phyloP scores from a whole-genome alignment of 2,329 filamentous ascomycete species.

The Cytospora paraplurivora region DNA sequence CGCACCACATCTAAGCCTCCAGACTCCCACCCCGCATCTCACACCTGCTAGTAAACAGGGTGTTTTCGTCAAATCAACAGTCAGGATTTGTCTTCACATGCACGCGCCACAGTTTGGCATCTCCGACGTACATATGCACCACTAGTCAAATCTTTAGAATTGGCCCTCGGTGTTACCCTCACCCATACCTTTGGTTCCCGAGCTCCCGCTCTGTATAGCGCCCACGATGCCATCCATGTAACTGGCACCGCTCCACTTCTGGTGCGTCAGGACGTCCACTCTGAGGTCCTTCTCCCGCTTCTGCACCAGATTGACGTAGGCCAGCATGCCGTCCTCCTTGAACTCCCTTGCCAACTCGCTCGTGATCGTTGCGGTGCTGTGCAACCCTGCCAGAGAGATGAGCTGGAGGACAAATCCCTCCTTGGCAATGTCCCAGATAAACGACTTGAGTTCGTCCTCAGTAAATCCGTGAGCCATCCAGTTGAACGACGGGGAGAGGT shows the following conservation, averaged over 20 bases:
- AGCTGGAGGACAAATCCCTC: conserved; percentile 77
- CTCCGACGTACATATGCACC: not conserved
- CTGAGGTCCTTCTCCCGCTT: conserved; percentile 85
- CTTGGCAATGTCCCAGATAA: conserved; percentile 94
- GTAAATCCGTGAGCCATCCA: conserved; percentile 96
- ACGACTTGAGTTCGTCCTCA: conserved; percentile 78
- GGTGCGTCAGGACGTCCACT: conserved; percentile 91
- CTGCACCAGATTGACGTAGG: conserved; percentile 95
- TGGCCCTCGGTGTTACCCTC: conserved; percentile 87
- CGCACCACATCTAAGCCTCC: not conserved
- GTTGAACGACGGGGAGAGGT: conserved; percentile 95
- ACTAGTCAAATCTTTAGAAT: conserved; percentile 41
- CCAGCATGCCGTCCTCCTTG: conserved; percentile 91
- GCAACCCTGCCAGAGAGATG: conserved; percentile 66
- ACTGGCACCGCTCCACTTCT: conserved; percentile 73
- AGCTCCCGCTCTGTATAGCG: conserved; percentile 88
- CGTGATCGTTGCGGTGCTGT: conserved; percentile 65
- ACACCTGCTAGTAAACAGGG: not conserved
- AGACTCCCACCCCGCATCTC: not conserved
- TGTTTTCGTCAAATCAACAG: not conserved
- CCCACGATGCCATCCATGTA: conserved; percentile 90
- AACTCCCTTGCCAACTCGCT: conserved; percentile 79
- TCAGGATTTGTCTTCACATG: not conserved
- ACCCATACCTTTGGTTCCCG: conserved; percentile 89
- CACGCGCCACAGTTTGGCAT: not conserved